Evolutionary conservation across 257 asterid species (phyloP).

Genomic region (Solanum dulcamara): DNA sequence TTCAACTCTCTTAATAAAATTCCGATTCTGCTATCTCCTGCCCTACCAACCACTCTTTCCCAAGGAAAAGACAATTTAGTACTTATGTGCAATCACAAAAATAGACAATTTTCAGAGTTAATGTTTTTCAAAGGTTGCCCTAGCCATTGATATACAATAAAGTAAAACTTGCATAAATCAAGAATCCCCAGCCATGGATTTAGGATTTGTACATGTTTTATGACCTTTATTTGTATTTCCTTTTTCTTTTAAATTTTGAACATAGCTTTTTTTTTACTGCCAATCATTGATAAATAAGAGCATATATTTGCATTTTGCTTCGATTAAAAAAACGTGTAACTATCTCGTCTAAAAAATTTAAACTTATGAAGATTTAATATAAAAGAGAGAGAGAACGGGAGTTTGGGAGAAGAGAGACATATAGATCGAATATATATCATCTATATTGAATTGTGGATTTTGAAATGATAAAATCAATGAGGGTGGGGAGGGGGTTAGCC

Average conservation of each 20-base stretch:
- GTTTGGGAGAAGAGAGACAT: not conserved
- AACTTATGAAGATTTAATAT: too few relatives aligned
- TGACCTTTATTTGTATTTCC: not conserved
- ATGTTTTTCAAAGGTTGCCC: not conserved
- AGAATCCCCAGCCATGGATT: not conserved
- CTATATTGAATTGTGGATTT: too few relatives aligned
- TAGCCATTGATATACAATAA: not conserved
- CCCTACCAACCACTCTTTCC: not conserved
- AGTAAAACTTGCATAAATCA: not conserved
- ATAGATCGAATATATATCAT: too few relatives aligned
- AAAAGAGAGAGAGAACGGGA: not conserved
- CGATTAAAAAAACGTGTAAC: too few relatives aligned
- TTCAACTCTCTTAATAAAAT: not conserved
- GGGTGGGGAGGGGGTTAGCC: too few relatives aligned
- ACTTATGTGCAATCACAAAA: not conserved
- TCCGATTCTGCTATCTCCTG: rapidly evolving
- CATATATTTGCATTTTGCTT: too few relatives aligned
- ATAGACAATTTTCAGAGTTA: not conserved
- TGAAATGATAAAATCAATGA: not conserved
- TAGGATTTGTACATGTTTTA: not conserved
- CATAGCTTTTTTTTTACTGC: not conserved
- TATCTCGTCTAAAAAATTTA: too few relatives aligned
- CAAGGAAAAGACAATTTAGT: not conserved
- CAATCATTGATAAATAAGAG: not conserved
- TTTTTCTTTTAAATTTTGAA: not conserved